These are phyloP conservation scores for Xylaria grammica DNA, from an alignment of 495 filamentous ascomycete genomes.

Conservation along the genomic window DNA sequence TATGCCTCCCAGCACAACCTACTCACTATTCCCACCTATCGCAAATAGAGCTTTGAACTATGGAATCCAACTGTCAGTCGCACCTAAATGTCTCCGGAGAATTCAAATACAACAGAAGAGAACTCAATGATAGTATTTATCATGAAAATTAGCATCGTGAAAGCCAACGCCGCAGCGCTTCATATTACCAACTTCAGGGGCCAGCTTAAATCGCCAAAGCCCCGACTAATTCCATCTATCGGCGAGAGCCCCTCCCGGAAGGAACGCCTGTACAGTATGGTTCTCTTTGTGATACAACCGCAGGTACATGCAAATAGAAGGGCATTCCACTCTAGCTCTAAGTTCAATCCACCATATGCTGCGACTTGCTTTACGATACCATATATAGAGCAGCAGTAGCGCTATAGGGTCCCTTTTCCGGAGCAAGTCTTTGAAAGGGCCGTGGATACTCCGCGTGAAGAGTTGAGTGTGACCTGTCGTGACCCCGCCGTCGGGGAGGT, in stretches of 20 bases:
- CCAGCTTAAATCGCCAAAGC: too few species aligned
- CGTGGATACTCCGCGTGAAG: slow-evolving; percentile 3
- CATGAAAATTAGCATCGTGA: too few species aligned
- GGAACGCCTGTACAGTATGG: background rate
- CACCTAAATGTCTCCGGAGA: too few species aligned
- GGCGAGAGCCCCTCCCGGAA: slow-evolving; percentile 4
- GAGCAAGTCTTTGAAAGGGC: slow-evolving; percentile 41
- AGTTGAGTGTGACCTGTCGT: background rate
- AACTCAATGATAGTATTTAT: too few species aligned
- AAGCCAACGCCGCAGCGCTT: too few species aligned
- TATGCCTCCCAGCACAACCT: too few species aligned
- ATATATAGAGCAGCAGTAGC: slow-evolving; percentile 52
- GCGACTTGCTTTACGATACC: slow-evolving; percentile 48
- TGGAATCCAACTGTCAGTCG: too few species aligned
- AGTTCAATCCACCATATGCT: slow-evolving; percentile 52
- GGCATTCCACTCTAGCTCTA: slow-evolving; percentile 50
- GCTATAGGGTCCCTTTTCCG: slow-evolving; percentile 46
- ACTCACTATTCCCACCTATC: too few species aligned
- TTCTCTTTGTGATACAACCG: slow-evolving; percentile 1
- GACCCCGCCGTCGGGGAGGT: slow-evolving; percentile 11
- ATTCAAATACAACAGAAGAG: too few species aligned
- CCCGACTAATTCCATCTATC: background rate
- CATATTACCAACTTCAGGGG: too few species aligned
- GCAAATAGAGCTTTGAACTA: too few species aligned
- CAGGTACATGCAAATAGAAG: slow-evolving; percentile 49